A percentile compares a stretch with the other conserved stretches of the same genome.
Evolutionary conservation across 2,329 filamentous ascomycete species (phyloP).

Genomic region (Didymella glomerata): DNA sequence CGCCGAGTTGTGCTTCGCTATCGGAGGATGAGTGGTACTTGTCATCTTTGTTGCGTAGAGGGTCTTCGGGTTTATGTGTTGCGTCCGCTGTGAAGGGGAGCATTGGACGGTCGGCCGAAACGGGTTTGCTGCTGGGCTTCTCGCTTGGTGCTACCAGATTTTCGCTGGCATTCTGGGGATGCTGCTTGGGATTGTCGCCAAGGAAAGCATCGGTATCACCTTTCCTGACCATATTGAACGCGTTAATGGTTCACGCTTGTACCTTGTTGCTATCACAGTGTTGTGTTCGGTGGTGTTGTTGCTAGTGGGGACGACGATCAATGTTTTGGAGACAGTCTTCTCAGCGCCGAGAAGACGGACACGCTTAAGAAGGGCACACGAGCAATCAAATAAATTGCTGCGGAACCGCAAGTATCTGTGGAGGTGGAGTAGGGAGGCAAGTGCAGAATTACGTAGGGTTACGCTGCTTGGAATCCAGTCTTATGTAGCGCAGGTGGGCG

Average conservation of each 20-base stretch:
- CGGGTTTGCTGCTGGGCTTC: slow-evolving; percentile 24
- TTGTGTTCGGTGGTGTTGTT: neutral
- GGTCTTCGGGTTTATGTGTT: slow-evolving; percentile 30
- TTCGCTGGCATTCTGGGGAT: slow-evolving; percentile 10
- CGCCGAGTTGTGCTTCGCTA: slow-evolving; percentile 33
- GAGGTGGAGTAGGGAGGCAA: slow-evolving; percentile 14
- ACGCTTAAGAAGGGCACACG: slow-evolving; percentile 5
- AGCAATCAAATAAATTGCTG: slow-evolving; percentile 10
- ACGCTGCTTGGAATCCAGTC: slow-evolving; percentile 6
- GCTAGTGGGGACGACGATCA: neutral
- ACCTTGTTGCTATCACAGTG: slow-evolving; percentile 4
- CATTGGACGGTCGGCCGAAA: slow-evolving; percentile 32
- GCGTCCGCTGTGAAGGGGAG: slow-evolving; percentile 34
- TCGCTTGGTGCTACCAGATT: slow-evolving; percentile 23
- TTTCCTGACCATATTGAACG: slow-evolving; percentile 29
- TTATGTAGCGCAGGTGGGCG: neutral
- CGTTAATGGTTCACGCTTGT: slow-evolving; percentile 24
- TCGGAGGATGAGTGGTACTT: slow-evolving; percentile 29
- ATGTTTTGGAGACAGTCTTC: neutral
- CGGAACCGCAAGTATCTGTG: slow-evolving; percentile 12
- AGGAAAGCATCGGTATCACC: slow-evolving; percentile 21
- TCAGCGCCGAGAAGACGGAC: neutral
- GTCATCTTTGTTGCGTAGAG: slow-evolving; percentile 20
- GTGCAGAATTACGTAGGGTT: slow-evolving; percentile 18
- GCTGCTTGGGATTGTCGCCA: slow-evolving; percentile 27